A percentile compares a stretch with the other conserved stretches of the same genome.
phyloP scores from a whole-genome alignment of 345 rosid genomes.

The Diplotaxis tenuifolia region DNA sequence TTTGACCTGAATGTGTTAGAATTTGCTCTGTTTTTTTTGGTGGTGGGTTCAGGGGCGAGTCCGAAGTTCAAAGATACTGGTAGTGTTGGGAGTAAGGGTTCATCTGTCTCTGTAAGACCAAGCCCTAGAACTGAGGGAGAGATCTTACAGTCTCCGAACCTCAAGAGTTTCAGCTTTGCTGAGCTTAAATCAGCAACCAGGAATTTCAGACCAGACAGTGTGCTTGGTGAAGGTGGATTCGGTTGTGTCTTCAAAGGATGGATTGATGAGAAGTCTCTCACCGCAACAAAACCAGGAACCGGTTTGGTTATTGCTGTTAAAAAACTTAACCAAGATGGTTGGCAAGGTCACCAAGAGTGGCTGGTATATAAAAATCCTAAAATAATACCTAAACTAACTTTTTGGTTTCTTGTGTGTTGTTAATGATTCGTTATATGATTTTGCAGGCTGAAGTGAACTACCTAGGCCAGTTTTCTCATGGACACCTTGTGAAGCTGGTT shows the following conservation, averaged over 20 bases:
- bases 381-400: neutral
- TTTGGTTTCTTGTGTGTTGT: neutral
- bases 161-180: constrained; percentile 55
- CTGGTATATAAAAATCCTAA: constrained; percentile 40
- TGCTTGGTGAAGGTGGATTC: constrained; percentile 80
- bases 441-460: constrained; percentile 92
- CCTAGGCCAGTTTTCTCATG: constrained; percentile 92
- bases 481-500: constrained; percentile 84
- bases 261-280: constrained; percentile 63
- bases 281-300: constrained; percentile 72
- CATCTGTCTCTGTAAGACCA: constrained; percentile 44
- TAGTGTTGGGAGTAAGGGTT: constrained; percentile 44
- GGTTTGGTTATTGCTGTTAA: constrained; percentile 75
- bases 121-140: constrained; percentile 70
- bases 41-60: constrained; percentile 38
- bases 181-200: constrained; percentile 69
- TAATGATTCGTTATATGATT: constrained; percentile 8
- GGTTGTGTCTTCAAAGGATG: constrained; percentile 84
- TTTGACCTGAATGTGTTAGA: neutral
- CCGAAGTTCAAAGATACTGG: constrained; percentile 32
- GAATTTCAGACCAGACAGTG: constrained; percentile 77
- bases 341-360: constrained; percentile 83
- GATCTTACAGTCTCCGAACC: constrained; percentile 61
- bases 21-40: neutral
- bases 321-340: constrained; percentile 67